Conservation (phyloP, 768 basidiomycete genomes). For the Boletales sp. region DNA sequence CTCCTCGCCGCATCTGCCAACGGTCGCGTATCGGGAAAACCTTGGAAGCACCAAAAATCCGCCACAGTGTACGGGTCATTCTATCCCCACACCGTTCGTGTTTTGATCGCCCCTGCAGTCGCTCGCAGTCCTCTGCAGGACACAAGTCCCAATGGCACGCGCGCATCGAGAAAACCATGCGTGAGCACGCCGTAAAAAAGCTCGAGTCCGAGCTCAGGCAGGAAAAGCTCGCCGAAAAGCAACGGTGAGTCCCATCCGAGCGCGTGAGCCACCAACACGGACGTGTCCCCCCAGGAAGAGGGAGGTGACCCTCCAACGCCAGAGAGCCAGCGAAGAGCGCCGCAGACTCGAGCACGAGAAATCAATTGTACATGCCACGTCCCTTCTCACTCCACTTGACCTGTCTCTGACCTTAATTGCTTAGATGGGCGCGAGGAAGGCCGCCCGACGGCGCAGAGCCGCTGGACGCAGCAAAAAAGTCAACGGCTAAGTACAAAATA, state of each 20-base stretch:
- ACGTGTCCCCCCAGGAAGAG: conserved; percentile 44
- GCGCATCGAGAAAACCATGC: conserved; percentile 66
- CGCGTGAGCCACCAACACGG: background rate
- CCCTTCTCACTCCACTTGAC: background rate
- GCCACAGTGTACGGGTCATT: conserved; percentile 44
- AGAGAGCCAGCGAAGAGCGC: conserved; percentile 70
- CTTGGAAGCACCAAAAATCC: conserved; percentile 55
- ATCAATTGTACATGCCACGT: conserved; percentile 17
- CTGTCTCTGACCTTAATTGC: conserved; percentile 1
- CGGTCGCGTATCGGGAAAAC: conserved; percentile 67
- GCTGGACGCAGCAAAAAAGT: conserved; percentile 74
- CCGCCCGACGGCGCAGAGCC: conserved; percentile 67
- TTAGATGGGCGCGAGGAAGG: conserved; percentile 79
- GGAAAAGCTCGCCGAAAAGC: conserved; percentile 67
- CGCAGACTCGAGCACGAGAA: conserved; percentile 46
- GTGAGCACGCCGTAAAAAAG: conserved; percentile 67
- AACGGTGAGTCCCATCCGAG: conserved; percentile 40
- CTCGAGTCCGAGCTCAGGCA: conserved; percentile 70
- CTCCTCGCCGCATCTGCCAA: conserved; percentile 54
- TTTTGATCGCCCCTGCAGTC: conserved; percentile 38
- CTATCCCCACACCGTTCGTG: background rate
- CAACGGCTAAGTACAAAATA: conserved; percentile 50
- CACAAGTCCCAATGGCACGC: conserved; percentile 69
- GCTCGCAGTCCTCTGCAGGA: conserved; percentile 62
- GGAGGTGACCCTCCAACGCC: conserved; percentile 67